These are phyloP conservation scores for Plenodomus tracheiphilus DNA, from an alignment of 2,329 filamentous ascomycete species.

Conservation along the genomic window DNA sequence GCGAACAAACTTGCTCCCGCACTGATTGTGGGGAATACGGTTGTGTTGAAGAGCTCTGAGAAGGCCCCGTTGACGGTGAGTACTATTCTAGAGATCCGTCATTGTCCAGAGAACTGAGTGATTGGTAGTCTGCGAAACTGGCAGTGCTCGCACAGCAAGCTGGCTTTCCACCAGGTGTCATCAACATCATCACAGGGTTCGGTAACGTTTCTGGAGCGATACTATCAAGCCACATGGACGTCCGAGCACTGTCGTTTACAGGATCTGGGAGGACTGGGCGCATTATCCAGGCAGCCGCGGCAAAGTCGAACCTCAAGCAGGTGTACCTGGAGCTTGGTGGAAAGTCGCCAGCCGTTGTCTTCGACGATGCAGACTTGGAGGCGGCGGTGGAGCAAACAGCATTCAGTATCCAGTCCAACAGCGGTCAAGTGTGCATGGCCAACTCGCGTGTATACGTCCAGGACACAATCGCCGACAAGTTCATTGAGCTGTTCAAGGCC, in stretches of 20 bases:
- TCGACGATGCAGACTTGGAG: constrained; percentile 78
- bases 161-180: constrained; percentile 77
- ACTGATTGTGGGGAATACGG: constrained; percentile 39
- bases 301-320: constrained; percentile 81
- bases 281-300: constrained; percentile 73
- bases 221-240: constrained; percentile 72
- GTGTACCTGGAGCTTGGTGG: constrained; percentile 85
- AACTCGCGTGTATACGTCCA: constrained; percentile 64
- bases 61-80: constrained; percentile 70
- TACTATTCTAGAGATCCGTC: constrained; percentile 52
- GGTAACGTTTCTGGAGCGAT: constrained; percentile 81
- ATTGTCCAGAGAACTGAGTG: constrained; percentile 54
- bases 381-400: constrained; percentile 64
- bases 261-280: constrained; percentile 84
- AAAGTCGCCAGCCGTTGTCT: constrained; percentile 82
- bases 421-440: constrained; percentile 64
- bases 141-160: constrained; percentile 77
- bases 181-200: constrained; percentile 80
- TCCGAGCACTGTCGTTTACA: constrained; percentile 83
- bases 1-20: constrained; percentile 33
- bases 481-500: constrained; percentile 48
- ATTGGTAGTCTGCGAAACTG: constrained; percentile 74
- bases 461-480: constrained; percentile 52
- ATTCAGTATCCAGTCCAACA: constrained; percentile 58
- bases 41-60: constrained; percentile 41